Evolutionary conservation across 805 yeast species (phyloP).

Genomic region (Yarrowia sp.): DNA sequence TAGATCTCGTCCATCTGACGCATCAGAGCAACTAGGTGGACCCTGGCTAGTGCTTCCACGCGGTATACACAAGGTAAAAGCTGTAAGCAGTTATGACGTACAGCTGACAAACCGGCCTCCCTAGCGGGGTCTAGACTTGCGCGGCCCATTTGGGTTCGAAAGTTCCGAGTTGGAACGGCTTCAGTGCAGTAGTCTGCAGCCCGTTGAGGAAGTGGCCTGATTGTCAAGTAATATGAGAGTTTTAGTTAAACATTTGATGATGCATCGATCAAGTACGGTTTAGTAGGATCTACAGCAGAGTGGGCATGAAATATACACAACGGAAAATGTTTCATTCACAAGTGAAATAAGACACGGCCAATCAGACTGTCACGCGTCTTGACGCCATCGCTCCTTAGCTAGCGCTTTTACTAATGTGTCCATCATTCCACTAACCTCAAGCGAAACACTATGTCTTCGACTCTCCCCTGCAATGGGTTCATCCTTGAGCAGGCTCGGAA

Average conservation of each 20-base stretch:
- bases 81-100: neutral
- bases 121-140: neutral
- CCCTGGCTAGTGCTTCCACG: neutral
- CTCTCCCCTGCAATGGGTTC: neutral
- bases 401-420: neutral
- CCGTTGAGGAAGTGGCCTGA: constrained; percentile 8
- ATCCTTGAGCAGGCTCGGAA: neutral
- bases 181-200: constrained; percentile 7
- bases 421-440: neutral
- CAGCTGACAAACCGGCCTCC: neutral
- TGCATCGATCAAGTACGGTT: neutral
- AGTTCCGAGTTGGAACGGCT: neutral
- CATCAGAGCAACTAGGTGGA: no score
- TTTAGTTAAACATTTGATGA: neutral
- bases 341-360: neutral
- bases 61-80: no score
- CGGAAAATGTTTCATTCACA: no score
- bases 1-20: no score
- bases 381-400: neutral
- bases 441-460: neutral
- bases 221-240: neutral
- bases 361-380: neutral
- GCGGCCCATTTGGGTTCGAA: neutral
- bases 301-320: no score
- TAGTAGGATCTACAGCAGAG: neutral